Evolutionary conservation across 106 monocot genomes (phyloP).

Genomic region (Xerophyta viscosa): DNA sequence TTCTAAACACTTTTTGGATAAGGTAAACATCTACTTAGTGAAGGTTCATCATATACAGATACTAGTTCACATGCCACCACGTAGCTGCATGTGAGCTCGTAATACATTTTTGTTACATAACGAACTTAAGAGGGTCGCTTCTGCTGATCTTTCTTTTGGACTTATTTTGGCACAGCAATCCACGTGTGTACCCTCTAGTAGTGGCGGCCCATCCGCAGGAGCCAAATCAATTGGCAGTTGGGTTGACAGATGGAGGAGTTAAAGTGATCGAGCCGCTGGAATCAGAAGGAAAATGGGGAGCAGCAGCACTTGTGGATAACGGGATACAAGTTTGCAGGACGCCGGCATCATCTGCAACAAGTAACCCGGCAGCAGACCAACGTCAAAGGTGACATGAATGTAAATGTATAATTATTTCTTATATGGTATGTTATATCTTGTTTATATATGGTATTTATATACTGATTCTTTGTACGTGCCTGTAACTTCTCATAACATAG

Average conservation of each 20-base stretch:
- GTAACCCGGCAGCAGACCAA: conserved; percentile 35
- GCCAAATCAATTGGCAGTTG: conserved; percentile 52
- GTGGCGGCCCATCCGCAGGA: conserved; percentile 51
- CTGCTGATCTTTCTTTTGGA: too few relatives aligned
- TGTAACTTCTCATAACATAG: too few relatives aligned
- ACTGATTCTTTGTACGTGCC: too few relatives aligned
- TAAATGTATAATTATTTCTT: not conserved
- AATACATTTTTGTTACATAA: too few relatives aligned
- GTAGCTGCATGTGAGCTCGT: too few relatives aligned
- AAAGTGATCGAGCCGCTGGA: conserved; percentile 50
- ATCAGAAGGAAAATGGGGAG: conserved; percentile 37
- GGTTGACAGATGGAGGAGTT: conserved; percentile 39
- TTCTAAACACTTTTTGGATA: too few relatives aligned
- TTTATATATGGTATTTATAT: not conserved
- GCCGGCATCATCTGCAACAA: conserved; percentile 32
- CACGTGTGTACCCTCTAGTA: conserved; percentile 24
- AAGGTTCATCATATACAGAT: too few relatives aligned
- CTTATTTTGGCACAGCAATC: conserved; percentile 42
- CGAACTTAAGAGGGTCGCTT: too few relatives aligned
- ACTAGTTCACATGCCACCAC: too few relatives aligned
- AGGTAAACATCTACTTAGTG: too few relatives aligned
- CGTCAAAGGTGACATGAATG: conserved; percentile 26
- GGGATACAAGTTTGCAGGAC: conserved; percentile 27
- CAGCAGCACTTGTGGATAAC: conserved; percentile 24
- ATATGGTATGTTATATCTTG: not conserved